Conservation (phyloP, 2,329 filamentous ascomycete genomes). For the Epichloe amarillans region DNA sequence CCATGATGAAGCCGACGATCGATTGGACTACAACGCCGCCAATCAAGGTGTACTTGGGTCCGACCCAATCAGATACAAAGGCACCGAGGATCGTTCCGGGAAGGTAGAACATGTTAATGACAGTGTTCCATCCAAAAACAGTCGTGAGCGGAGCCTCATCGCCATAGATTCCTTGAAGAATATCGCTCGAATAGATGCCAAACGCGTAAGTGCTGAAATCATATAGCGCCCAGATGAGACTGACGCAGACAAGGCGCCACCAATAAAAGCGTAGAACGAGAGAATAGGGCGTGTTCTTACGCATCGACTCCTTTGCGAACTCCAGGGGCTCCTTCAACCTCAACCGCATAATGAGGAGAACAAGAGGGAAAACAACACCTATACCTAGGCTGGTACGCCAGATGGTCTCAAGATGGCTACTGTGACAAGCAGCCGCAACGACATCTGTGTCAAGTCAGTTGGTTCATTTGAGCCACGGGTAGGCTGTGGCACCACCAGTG, state of each 20-base stretch:
- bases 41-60: conserved; percentile 61
- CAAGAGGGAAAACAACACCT: conserved; percentile 62
- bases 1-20: conserved; percentile 78
- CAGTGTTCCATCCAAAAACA: conserved; percentile 74
- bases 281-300: conserved; percentile 40
- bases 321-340: conserved; percentile 69
- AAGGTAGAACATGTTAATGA: conserved; percentile 81
- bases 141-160: conserved; percentile 52
- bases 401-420: conserved; percentile 54
- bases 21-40: conserved; percentile 61
- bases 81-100: conserved; percentile 70
- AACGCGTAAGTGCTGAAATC: conserved; percentile 84
- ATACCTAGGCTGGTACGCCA: conserved; percentile 75
- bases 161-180: conserved; percentile 53
- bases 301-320: conserved; percentile 59
- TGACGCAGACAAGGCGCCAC: conserved; percentile 54
- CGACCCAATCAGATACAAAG: conserved; percentile 63
- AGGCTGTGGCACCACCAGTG: no score
- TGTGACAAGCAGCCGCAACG: conserved; percentile 41
- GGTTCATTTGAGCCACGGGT: neutral
- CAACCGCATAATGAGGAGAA: conserved; percentile 57
- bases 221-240: conserved; percentile 75
- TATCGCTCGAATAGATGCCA: conserved; percentile 68
- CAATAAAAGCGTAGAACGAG: conserved; percentile 56
- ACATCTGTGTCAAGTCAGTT: conserved; percentile 20